A percentile compares a stretch with the other conserved stretches of the same genome.
These are phyloP conservation scores for Malus hybrid DNA, from an alignment of 331 rosid genomes.

Conservation along the genomic window DNA sequence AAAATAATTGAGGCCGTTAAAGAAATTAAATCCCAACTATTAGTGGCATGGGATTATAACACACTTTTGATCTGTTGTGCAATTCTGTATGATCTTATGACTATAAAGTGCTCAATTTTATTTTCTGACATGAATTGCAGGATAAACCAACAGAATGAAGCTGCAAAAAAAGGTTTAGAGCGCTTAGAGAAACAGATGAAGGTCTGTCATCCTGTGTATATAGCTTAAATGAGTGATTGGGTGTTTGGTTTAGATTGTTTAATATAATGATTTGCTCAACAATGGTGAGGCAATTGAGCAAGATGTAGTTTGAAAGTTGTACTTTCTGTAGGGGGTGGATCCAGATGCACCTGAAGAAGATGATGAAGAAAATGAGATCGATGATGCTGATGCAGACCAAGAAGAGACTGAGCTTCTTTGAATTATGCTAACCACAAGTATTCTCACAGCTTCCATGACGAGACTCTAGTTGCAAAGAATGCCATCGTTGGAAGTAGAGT, in stretches of 20 bases:
- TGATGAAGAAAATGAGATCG: slow-evolving; percentile 92
- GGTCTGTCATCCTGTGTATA: slow-evolving; percentile 39
- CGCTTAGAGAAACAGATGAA: slow-evolving; percentile 97
- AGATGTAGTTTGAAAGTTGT: neutral
- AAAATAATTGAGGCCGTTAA: neutral
- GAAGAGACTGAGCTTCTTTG: slow-evolving; percentile 84
- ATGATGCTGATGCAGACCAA: slow-evolving; percentile 94
- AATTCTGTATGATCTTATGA: neutral
- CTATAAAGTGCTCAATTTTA: neutral
- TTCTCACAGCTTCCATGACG: neutral
- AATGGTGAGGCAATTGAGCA: neutral
- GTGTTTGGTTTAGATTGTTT: neutral
- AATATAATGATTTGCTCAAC: neutral
- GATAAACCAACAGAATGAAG: slow-evolving; percentile 90
- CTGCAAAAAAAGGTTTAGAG: slow-evolving; percentile 88
- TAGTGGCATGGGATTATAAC: neutral
- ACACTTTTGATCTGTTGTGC: neutral
- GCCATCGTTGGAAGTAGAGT: neutral
- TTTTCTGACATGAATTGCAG: slow-evolving; percentile 36
- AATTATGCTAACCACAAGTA: slow-evolving; percentile 5
- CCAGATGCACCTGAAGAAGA: slow-evolving; percentile 99
- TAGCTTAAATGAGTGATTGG: neutral
- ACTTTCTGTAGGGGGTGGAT: slow-evolving; percentile 69
- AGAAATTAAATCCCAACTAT: neutral
- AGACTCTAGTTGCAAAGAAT: neutral